phyloP scores from a whole-genome alignment of 306 rosid species.

The Pueraria montana region DNA sequence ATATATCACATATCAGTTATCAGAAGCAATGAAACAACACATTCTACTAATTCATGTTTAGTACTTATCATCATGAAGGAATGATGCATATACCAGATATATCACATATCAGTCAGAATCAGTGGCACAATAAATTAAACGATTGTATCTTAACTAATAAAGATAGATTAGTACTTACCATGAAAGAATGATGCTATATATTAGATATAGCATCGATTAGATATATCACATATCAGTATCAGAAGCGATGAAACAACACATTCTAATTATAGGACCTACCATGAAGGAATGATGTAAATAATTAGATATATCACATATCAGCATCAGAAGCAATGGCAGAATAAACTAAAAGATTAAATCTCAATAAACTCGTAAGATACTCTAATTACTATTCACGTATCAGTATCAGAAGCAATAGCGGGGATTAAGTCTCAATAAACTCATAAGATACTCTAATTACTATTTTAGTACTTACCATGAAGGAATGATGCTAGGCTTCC shows the following conservation, averaged over 20 bases:
- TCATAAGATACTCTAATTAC: conserved; percentile 6
- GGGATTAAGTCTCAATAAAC: neutral
- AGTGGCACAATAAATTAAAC: neutral
- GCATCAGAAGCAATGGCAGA: neutral
- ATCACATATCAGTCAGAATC: neutral
- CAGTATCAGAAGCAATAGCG: neutral
- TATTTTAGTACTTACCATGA: conserved; percentile 67
- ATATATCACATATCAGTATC: too few species aligned
- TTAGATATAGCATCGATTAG: too few species aligned
- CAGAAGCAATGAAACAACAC: neutral
- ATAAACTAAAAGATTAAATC: neutral
- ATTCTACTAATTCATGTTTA: neutral
- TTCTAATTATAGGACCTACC: too few species aligned
- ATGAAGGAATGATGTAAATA: neutral
- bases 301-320: neutral
- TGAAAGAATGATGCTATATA: too few species aligned
- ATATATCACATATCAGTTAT: neutral
- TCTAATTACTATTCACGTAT: neutral
- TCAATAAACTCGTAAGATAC: too few species aligned
- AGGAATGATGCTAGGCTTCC: conserved; percentile 93
- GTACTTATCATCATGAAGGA: conserved; percentile 84
- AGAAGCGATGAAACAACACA: too few species aligned
- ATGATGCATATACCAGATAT: conserved; percentile 49
- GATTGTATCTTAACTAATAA: neutral
- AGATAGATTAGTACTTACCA: neutral